phyloP scores from a whole-genome alignment of 2,329 filamentous ascomycete species.

The Mariannaea sp. region DNA sequence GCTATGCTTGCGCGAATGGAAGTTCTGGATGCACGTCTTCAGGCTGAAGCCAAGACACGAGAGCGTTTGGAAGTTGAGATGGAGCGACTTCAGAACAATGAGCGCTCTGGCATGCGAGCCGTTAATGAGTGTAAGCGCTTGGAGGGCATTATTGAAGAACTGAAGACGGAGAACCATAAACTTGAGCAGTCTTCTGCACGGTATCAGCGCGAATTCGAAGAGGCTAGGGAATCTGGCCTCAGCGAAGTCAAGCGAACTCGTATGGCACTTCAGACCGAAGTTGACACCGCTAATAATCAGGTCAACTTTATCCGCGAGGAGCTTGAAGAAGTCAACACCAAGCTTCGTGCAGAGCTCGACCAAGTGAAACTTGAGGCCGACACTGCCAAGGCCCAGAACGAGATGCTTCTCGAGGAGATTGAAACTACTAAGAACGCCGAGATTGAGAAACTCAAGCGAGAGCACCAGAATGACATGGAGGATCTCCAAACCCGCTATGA shows the following conservation, averaged over 20 bases:
- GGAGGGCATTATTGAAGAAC: conserved; percentile 58
- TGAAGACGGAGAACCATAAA: conserved; percentile 70
- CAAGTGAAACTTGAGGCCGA: conserved; percentile 79
- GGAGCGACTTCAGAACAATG: conserved; percentile 66
- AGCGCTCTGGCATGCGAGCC: conserved; percentile 68
- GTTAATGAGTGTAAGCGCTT: conserved; percentile 66
- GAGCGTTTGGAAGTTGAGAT: conserved; percentile 70
- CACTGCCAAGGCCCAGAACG: conserved; percentile 77
- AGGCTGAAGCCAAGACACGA: conserved; percentile 72
- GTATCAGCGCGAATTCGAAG: conserved; percentile 81
- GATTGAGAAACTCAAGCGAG: conserved; percentile 56
- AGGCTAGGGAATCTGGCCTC: conserved; percentile 78
- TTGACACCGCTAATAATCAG: conserved; percentile 83
- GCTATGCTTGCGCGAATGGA: conserved; percentile 79
- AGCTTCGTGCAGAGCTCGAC: conserved; percentile 76
- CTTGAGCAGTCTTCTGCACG: conserved; percentile 71
- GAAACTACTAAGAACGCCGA: conserved; percentile 68
- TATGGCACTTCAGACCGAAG: conserved; percentile 76
- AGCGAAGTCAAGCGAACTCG: conserved; percentile 82
- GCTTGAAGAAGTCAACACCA: conserved; percentile 77
- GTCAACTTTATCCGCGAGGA: conserved; percentile 82
- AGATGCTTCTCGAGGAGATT: conserved; percentile 83
- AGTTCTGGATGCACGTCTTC: conserved; percentile 76
- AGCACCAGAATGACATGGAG: conserved; percentile 71
- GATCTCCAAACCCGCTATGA: conserved; percentile 78